Evolutionary conservation across 148 eudicot species (phyloP).

Genomic region (Dysphania ambrosioides): DNA sequence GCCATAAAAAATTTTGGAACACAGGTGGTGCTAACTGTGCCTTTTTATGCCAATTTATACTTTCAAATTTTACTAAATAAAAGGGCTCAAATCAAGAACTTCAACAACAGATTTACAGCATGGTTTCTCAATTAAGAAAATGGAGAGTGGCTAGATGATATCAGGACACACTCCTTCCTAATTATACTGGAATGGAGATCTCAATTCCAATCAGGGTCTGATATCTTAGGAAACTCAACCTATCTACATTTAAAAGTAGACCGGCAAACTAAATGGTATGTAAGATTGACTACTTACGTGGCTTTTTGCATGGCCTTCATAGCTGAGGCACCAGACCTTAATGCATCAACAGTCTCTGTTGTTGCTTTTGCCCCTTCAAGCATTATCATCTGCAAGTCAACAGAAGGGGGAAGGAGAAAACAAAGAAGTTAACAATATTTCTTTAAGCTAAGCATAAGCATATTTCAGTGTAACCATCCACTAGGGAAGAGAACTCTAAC

Average conservation of each 20-base stretch:
- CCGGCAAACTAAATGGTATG: neutral
- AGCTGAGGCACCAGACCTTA: constrained; percentile 89
- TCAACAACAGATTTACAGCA: neutral
- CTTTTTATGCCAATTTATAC: neutral
- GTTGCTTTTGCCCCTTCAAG: constrained; percentile 96
- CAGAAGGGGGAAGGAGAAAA: neutral
- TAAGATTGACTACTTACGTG: constrained; percentile 48
- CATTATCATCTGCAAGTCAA: constrained; percentile 63
- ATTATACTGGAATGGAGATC: neutral
- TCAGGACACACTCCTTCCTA: neutral
- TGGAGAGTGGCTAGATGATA: neutral
- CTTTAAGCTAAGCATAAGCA: too few relatives aligned
- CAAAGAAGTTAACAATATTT: neutral
- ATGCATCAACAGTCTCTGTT: constrained; percentile 88
- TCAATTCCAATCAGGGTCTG: neutral
- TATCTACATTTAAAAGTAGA: neutral
- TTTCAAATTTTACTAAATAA: neutral
- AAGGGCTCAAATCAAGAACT: too few relatives aligned
- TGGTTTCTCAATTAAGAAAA: neutral
- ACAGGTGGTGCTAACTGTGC: neutral
- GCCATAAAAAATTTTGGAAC: neutral
- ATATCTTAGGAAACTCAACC: neutral
- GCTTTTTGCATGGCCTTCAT: constrained; percentile 96
- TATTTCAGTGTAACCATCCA: too few relatives aligned
- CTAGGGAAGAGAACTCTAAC: too few relatives aligned